Percentiles rank a stretch among this genome's conserved stretches.
These are phyloP conservation scores for Ascosphaera apis DNA, from an alignment of 2,329 filamentous ascomycete genomes.

Conservation along the genomic window DNA sequence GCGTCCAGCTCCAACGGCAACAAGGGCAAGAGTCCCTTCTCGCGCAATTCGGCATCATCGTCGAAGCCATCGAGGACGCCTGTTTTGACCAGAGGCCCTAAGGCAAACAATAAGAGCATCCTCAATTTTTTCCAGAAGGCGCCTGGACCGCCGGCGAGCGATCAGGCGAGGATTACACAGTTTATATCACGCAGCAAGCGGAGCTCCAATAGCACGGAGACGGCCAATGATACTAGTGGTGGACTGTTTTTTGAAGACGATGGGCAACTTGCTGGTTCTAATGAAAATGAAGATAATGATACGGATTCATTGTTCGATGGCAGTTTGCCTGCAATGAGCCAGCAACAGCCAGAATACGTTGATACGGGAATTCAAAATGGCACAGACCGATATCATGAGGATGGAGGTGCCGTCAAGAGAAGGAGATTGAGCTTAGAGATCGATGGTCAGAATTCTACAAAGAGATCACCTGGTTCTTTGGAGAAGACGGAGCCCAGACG, in stretches of 20 bases:
- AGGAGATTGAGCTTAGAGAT: slow-evolving; percentile 9
- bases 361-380: not conserved
- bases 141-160: slow-evolving; percentile 29
- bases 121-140: slow-evolving; percentile 54
- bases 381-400: slow-evolving; percentile 13
- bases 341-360: slow-evolving; percentile 1
- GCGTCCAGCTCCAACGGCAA: too few species aligned
- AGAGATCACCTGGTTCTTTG: not conserved
- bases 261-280: slow-evolving; percentile 9
- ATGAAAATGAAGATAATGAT: slow-evolving; percentile 4
- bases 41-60: too few species aligned
- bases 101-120: slow-evolving; percentile 37
- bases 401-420: slow-evolving; percentile 12
- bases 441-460: not conserved
- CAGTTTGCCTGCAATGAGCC: slow-evolving; percentile 8
- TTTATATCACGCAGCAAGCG: slow-evolving; percentile 11
- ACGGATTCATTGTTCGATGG: not conserved
- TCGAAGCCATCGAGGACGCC: too few species aligned
- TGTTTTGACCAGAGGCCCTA: too few species aligned
- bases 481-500: not conserved
- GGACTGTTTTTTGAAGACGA: slow-evolving; percentile 17
- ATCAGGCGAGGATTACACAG: slow-evolving; percentile 28
- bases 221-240: slow-evolving; percentile 5
- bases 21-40: too few species aligned
- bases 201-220: slow-evolving; percentile 8